Evolutionary conservation across 805 yeast species (phyloP).

Genomic region (Maudiozyma saulgeensis): DNA sequence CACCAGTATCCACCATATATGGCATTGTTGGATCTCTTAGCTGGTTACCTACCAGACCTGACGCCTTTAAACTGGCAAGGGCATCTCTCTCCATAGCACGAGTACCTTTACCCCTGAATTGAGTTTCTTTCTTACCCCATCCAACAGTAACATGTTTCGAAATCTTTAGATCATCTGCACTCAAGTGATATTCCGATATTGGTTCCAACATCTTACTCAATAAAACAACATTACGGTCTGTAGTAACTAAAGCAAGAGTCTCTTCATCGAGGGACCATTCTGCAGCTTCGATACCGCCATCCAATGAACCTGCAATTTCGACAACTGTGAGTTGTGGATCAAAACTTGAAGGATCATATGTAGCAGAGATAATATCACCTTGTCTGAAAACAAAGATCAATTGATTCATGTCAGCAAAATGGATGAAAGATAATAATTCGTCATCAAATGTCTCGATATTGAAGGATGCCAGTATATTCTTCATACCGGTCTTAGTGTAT

Average conservation of each 20-base stretch:
- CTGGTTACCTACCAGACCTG: slow-evolving; percentile 61
- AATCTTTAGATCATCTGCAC: slow-evolving; percentile 51
- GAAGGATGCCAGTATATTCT: slow-evolving; percentile 50
- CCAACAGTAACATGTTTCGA: slow-evolving; percentile 91
- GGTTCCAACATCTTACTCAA: slow-evolving; percentile 75
- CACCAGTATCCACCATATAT: slow-evolving; percentile 60
- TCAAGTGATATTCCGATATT: slow-evolving; percentile 51
- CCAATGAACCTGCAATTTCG: slow-evolving; percentile 79
- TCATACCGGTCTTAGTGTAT: slow-evolving; percentile 54
- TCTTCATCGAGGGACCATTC: slow-evolving; percentile 91
- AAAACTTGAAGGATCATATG: slow-evolving; percentile 39
- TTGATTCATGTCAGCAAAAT: slow-evolving; percentile 61
- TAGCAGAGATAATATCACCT: slow-evolving; percentile 68
- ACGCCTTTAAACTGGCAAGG: slow-evolving; percentile 35
- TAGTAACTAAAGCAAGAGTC: slow-evolving; percentile 59
- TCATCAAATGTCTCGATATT: slow-evolving; percentile 36
- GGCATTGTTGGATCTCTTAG: slow-evolving; percentile 87
- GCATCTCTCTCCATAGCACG: slow-evolving; percentile 63
- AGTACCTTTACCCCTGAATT: slow-evolving; percentile 89
- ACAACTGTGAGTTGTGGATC: slow-evolving; percentile 45
- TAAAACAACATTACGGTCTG: slow-evolving; percentile 48
- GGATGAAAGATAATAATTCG: slow-evolving; percentile 45
- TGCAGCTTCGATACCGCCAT: slow-evolving; percentile 62
- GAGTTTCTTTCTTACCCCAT: slow-evolving; percentile 97
- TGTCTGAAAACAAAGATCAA: slow-evolving; percentile 55